Base-by-base conservation (phyloP, 2,329 filamentous ascomycete genomes). In the Aspergillus jensenii region DNA sequence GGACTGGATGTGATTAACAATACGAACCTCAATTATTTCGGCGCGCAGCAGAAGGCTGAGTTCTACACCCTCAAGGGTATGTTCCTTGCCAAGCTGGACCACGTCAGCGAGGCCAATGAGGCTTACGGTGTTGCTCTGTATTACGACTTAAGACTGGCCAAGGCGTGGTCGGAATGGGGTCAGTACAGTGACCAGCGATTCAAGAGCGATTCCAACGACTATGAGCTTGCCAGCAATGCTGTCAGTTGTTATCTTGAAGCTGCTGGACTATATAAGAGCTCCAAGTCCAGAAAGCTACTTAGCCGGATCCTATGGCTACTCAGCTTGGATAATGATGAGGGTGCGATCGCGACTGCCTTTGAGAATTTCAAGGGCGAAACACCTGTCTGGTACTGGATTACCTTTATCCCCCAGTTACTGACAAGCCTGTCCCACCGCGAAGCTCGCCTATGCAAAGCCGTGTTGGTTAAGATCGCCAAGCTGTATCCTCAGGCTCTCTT, bases 11-110 rank as follows among this genome's bases (percentile, higher is more conserved):
- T 99, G 3, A 99, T 99, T 74, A 99, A 99, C 76, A 99, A 99
- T 67, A 99, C 95, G 37, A 99, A 99, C 68, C 85, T 99, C 57
- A 97, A 96, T 74, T 99, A 99, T 79, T 99, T 99, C 75, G 96
- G 92, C 61, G 85, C 89, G 3, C 89, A 93, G 69, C 95, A 99
- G 74, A 99, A 99, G 77, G 95, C 95, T 8, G 95, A 99, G 74
- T 99, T 99, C 77, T 99, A 97, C 80, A 99, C 95, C 0, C 84
- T 99, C 54, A 99, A 99, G 82, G 95, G 95, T 61, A 99, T 99
- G 95, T 99, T 99, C 81, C 80, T 98, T 45, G 95, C 96, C 72
- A 97, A 96, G 74, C 83, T 99, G 9, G 88, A 88, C 56, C 90
- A 97, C 67, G 92, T 92, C 71, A 89, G 90, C 3, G 95, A 99